Percentiles rank a stretch among this genome's conserved stretches.
Evolutionary conservation across 2,329 filamentous ascomycete species (phyloP).

Genomic region (Westerdykella ornata): DNA sequence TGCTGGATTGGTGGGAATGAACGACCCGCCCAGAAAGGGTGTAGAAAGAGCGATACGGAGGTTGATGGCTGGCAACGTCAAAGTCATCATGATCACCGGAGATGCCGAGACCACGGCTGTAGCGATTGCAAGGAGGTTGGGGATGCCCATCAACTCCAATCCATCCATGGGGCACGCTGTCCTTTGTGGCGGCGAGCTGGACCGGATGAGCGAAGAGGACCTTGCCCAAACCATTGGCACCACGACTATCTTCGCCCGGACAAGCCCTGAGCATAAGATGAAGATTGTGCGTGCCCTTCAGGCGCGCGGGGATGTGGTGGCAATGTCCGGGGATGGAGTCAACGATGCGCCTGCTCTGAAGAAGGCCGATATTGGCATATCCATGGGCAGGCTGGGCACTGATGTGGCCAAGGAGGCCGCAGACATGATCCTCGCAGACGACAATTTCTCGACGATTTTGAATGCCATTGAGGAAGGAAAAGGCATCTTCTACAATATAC

Average conservation of each 20-base stretch:
- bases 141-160: constrained; percentile 72
- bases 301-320: constrained; percentile 88
- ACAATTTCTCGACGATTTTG: constrained; percentile 86
- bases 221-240: constrained; percentile 77
- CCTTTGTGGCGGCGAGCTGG: constrained; percentile 83
- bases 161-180: constrained; percentile 60
- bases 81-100: constrained; percentile 98
- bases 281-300: constrained; percentile 93
- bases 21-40: constrained; percentile 84
- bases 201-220: constrained; percentile 79
- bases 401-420: constrained; percentile 95
- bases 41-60: constrained; percentile 84
- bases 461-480: constrained; percentile 97
- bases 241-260: constrained; percentile 91
- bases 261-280: constrained; percentile 95
- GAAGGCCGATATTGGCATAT: constrained; percentile 94
- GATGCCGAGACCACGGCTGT: constrained; percentile 92
- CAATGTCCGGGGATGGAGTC: constrained; percentile 97
- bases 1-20: constrained; percentile 92
- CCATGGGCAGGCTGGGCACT: constrained; percentile 90
- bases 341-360: constrained; percentile 96
- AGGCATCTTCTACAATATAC: constrained; percentile 98
- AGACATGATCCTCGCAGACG: constrained; percentile 88
- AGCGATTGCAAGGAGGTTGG: constrained; percentile 89
- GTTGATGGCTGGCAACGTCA: constrained; percentile 88